phyloP scores from a whole-genome alignment of 768 basidiomycete species.

The Holtermannia corniformis region DNA sequence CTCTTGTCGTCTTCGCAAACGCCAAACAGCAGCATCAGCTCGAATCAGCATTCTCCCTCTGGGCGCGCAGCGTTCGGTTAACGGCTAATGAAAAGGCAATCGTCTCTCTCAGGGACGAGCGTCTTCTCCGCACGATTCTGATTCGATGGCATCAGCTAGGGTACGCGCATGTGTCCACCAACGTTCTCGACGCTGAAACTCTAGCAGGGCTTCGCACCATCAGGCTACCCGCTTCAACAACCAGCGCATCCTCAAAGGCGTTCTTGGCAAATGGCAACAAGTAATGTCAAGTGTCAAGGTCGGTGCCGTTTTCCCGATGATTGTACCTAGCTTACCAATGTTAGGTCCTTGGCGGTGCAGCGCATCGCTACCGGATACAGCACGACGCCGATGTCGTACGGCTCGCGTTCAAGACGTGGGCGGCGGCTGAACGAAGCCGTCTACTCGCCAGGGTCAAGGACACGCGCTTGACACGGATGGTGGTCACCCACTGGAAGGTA shows the following conservation, averaged over 20 bases:
- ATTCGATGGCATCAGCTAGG: too few species aligned
- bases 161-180: too few species aligned
- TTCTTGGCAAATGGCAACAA: neutral
- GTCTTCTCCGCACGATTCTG: too few species aligned
- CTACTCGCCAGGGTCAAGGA: neutral
- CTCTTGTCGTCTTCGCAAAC: neutral
- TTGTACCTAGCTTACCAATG: neutral
- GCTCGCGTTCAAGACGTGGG: constrained; percentile 1
- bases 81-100: too few species aligned
- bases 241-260: too few species aligned
- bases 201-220: too few species aligned
- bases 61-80: too few species aligned
- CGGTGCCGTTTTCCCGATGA: neutral
- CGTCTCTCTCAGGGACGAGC: too few species aligned
- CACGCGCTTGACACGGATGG: neutral
- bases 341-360: neutral
- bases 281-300: neutral
- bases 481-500: neutral
- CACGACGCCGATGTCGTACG: neutral
- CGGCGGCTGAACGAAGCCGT: neutral
- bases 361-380: neutral
- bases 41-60: too few species aligned
- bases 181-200: too few species aligned
- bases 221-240: too few species aligned
- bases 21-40: too few species aligned